Conservation (phyloP, 352 stramenopile genomes). For the Phytophthora pini region DNA sequence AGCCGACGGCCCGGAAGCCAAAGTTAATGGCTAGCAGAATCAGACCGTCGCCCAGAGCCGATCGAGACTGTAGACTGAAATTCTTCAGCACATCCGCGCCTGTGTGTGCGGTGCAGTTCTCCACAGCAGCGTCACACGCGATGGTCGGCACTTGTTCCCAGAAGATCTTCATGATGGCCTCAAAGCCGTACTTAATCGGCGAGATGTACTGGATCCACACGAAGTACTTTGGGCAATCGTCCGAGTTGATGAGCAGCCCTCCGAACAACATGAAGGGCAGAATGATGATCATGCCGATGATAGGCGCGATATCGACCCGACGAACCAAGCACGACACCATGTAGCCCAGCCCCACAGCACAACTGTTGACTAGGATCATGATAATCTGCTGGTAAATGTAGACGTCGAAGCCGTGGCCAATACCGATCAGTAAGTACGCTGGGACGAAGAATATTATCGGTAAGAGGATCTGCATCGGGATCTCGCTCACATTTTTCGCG, state of each 20-base stretch:
- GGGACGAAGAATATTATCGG: conserved; percentile 50
- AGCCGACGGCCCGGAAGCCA: conserved; percentile 33
- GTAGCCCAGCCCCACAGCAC: conserved; percentile 46
- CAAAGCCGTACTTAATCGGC: conserved; percentile 55
- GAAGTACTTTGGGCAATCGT: conserved; percentile 51
- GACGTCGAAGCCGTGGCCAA: conserved; percentile 39
- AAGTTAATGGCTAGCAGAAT: conserved; percentile 38
- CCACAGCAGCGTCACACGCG: conserved; percentile 30
- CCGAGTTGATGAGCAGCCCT: conserved; percentile 51
- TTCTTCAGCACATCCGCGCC: conserved; percentile 42
- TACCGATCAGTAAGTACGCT: conserved; percentile 49
- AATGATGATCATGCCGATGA: conserved; percentile 45
- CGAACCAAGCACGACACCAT: conserved; percentile 46
- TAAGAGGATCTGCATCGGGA: conserved; percentile 51
- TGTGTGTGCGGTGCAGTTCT: conserved; percentile 35
- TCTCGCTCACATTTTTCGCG: conserved; percentile 59
- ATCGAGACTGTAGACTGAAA: conserved; percentile 31
- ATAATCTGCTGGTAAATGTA: conserved; percentile 49
- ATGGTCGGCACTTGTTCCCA: conserved; percentile 47
- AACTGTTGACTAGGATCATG: conserved; percentile 46
- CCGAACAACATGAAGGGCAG: conserved; percentile 56
- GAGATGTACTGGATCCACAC: conserved; percentile 57
- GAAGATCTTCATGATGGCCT: conserved; percentile 58
- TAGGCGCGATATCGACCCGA: conserved; percentile 39
- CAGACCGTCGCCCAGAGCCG: conserved; percentile 20